Percentiles rank a stretch among this genome's conserved stretches.
These are phyloP conservation scores for Leucosporidium yakuticum DNA, from an alignment of 768 basidiomycete genomes.

Conservation along the genomic window DNA sequence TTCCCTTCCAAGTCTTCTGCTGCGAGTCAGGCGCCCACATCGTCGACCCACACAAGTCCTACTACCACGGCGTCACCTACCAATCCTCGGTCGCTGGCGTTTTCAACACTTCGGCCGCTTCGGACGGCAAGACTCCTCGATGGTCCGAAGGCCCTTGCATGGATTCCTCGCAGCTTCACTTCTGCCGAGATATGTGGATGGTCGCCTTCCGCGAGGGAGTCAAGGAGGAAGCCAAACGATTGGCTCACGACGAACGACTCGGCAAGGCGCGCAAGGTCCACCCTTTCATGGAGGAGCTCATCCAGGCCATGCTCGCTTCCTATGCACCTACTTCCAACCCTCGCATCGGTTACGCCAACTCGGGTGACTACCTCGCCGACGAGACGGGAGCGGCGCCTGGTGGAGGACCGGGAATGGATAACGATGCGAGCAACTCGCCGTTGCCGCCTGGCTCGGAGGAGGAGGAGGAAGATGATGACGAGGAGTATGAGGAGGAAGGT, in stretches of 20 bases:
- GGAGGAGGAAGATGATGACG: conserved; percentile 25
- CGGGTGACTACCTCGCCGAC: conserved; percentile 36
- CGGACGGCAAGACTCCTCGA: conserved; percentile 51
- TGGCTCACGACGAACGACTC: conserved; percentile 22
- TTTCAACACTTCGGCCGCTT: conserved; percentile 56
- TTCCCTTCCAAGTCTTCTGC: conserved; percentile 98
- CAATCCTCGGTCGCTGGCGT: conserved; percentile 79
- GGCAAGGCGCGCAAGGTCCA: conserved; percentile 35
- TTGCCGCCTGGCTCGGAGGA: not conserved
- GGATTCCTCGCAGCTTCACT: conserved; percentile 96
- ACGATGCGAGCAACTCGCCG: conserved; percentile 6
- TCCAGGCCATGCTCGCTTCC: conserved; percentile 30
- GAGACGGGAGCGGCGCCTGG: conserved; percentile 32
- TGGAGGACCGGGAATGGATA: conserved; percentile 30
- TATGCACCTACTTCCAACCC: conserved; percentile 27
- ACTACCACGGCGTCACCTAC: conserved; percentile 83
- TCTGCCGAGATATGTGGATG: conserved; percentile 97
- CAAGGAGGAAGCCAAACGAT: conserved; percentile 41
- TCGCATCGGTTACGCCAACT: conserved; percentile 31
- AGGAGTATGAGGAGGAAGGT: conserved; percentile 52
- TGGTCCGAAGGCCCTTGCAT: conserved; percentile 79
- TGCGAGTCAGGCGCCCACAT: conserved; percentile 97
- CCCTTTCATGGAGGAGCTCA: conserved; percentile 38
- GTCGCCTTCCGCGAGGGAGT: conserved; percentile 67
- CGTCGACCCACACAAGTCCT: conserved; percentile 89